Evolutionary conservation across 768 basidiomycete genomes (phyloP).

Genomic region (Mycena haematopus): DNA sequence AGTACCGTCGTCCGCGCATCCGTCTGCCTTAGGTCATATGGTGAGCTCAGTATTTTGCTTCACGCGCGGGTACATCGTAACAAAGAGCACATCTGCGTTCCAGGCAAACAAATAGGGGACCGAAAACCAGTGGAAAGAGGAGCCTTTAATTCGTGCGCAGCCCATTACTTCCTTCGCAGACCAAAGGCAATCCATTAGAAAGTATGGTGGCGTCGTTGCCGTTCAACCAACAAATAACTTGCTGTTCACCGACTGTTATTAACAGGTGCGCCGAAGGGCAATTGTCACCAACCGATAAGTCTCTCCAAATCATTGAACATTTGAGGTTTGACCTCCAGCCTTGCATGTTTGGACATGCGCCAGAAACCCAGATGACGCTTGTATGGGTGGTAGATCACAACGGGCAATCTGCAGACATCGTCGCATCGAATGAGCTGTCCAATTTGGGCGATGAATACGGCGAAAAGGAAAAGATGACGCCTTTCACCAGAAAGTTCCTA

Average conservation of each 20-base stretch:
- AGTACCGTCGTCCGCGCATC: no score
- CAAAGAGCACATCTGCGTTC: no score
- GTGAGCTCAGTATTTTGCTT: no score
- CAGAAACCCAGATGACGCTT: slow-evolving; percentile 56
- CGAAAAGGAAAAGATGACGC: neutral
- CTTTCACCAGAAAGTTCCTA: slow-evolving; percentile 48
- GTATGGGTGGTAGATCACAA: slow-evolving; percentile 52
- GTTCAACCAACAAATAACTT: slow-evolving; percentile 54
- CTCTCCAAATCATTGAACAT: slow-evolving; percentile 46
- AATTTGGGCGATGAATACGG: slow-evolving; percentile 5
- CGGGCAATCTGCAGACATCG: slow-evolving; percentile 46
- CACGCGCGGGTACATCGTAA: no score
- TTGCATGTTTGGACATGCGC: slow-evolving; percentile 56
- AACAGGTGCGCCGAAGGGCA: neutral
- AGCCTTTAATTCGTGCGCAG: no score
- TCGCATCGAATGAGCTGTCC: slow-evolving; percentile 52
- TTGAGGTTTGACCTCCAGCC: slow-evolving; percentile 53
- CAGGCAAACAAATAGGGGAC: no score
- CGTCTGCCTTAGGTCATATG: no score
- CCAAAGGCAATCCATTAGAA: neutral
- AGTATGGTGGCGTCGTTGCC: slow-evolving; percentile 40
- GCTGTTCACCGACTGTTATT: slow-evolving; percentile 33
- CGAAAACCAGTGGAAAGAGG: no score
- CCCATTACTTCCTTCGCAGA: no score
- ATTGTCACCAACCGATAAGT: slow-evolving; percentile 51